phyloP scores from a whole-genome alignment of 441 rosid species.

The Adansonia madagascariensis region DNA sequence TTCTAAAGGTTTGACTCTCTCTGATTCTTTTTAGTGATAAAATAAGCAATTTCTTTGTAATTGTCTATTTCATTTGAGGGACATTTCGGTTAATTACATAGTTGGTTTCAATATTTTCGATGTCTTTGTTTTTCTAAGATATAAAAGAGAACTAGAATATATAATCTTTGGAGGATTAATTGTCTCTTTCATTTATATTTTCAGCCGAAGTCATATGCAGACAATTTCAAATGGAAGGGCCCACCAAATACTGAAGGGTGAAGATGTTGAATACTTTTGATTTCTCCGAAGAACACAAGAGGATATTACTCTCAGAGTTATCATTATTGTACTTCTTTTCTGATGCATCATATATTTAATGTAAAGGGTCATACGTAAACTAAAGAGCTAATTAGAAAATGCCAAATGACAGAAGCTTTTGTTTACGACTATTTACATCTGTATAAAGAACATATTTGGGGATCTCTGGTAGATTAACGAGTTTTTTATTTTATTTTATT shows the following conservation, averaged over 20 bases:
- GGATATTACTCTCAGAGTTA: neutral
- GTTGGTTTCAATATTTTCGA: no score
- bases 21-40: neutral
- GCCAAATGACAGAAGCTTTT: neutral
- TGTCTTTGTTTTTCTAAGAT: no score
- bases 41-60: no score
- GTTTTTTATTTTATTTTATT: neutral
- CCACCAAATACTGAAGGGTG: constrained; percentile 29
- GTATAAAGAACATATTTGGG: neutral
- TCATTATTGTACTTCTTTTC: neutral
- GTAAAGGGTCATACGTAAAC: neutral
- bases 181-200: neutral
- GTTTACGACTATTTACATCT: neutral
- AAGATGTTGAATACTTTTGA: constrained; percentile 4
- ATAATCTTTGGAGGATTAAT: neutral
- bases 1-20: constrained; percentile 42
- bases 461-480: neutral
- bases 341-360: neutral
- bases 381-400: neutral
- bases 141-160: no score
- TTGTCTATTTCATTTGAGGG: no score
- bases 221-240: constrained; percentile 72
- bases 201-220: constrained; percentile 60
- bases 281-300: neutral
- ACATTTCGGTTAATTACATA: no score